A percentile compares a stretch with the other conserved stretches of the same genome.
phyloP scores from a whole-genome alignment of 1,284 basidiomycete genomes.

The Polyporus tsugae region DNA sequence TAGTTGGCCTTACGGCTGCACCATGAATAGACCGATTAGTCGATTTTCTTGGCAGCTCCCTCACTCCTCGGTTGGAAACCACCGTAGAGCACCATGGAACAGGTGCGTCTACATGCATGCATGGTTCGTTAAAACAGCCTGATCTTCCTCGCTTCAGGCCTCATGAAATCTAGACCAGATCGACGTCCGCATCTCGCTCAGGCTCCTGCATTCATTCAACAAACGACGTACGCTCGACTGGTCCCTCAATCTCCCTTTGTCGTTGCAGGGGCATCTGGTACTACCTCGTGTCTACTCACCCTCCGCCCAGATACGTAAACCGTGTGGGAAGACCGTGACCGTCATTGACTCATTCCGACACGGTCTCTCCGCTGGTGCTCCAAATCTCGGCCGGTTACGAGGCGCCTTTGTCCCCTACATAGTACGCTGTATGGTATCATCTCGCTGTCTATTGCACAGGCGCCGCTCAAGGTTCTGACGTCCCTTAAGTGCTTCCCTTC shows the following conservation, averaged over 20 bases:
- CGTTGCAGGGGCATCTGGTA: conserved; percentile 4
- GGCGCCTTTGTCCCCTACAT: conserved; percentile 5
- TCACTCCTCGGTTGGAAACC: too few species aligned
- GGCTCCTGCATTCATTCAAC: background rate
- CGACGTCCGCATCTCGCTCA: too few species aligned
- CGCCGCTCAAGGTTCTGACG: background rate
- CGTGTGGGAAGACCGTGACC: background rate
- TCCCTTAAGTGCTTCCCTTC: conserved; percentile 1
- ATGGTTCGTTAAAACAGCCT: too few species aligned
- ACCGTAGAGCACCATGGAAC: too few species aligned
- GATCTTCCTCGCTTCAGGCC: background rate
- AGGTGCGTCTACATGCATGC: too few species aligned
- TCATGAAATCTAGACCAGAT: background rate
- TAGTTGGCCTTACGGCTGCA: background rate
- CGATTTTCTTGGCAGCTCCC: too few species aligned
- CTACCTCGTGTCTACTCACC: conserved; percentile 36
- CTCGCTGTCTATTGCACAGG: background rate
- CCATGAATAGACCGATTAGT: background rate
- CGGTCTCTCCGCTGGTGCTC: background rate
- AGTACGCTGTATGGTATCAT: background rate
- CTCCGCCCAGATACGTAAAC: conserved; percentile 29
- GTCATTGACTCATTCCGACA: background rate
- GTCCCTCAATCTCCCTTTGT: conserved; percentile 1
- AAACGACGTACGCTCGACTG: conserved; percentile 9
- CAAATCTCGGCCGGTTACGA: background rate